These are phyloP conservation scores for Cordyceps tenuipes DNA, from an alignment of 2,329 filamentous ascomycete genomes.

Conservation along the genomic window DNA sequence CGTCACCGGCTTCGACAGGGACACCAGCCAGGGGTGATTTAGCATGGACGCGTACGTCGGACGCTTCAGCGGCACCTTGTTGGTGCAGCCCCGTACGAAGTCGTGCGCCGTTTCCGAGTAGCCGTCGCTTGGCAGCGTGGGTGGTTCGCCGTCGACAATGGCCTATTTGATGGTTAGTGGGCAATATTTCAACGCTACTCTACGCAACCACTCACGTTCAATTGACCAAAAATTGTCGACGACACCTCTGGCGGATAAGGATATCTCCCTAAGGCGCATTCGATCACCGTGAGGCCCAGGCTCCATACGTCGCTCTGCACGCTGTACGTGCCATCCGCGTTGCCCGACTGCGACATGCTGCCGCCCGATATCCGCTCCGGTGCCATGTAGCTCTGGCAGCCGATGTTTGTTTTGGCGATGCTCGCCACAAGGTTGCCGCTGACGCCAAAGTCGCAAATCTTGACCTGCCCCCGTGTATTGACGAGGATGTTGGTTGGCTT, in stretches of 20 bases:
- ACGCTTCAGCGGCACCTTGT: slow-evolving; percentile 86
- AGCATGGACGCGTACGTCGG: slow-evolving; percentile 90
- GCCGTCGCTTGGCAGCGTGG: slow-evolving; percentile 67
- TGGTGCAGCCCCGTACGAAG: slow-evolving; percentile 82
- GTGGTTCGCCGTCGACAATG: slow-evolving; percentile 95
- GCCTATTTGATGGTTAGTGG: slow-evolving; percentile 48
- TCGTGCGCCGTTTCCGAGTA: slow-evolving; percentile 75
- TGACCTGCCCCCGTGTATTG: slow-evolving; percentile 84
- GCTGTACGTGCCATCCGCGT: slow-evolving; percentile 78
- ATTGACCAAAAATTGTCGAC: slow-evolving; percentile 95
- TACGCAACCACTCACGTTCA: slow-evolving; percentile 62
- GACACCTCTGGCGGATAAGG: slow-evolving; percentile 96
- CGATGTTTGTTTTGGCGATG: slow-evolving; percentile 98
- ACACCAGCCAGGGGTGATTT: slow-evolving; percentile 78
- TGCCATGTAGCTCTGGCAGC: slow-evolving; percentile 98
- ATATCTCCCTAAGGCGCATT: slow-evolving; percentile 89
- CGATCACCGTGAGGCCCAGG: slow-evolving; percentile 85
- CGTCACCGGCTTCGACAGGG: slow-evolving; percentile 66
- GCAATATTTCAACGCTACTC: not conserved
- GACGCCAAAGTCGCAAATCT: slow-evolving; percentile 98
- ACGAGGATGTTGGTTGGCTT: slow-evolving; percentile 98
- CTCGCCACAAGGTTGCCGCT: slow-evolving; percentile 93
- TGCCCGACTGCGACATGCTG: slow-evolving; percentile 61
- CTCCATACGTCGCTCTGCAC: slow-evolving; percentile 99
- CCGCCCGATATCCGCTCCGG: slow-evolving; percentile 90